phyloP scores from a whole-genome alignment of 164 flowering plant species.

The Vitis cinerea region DNA sequence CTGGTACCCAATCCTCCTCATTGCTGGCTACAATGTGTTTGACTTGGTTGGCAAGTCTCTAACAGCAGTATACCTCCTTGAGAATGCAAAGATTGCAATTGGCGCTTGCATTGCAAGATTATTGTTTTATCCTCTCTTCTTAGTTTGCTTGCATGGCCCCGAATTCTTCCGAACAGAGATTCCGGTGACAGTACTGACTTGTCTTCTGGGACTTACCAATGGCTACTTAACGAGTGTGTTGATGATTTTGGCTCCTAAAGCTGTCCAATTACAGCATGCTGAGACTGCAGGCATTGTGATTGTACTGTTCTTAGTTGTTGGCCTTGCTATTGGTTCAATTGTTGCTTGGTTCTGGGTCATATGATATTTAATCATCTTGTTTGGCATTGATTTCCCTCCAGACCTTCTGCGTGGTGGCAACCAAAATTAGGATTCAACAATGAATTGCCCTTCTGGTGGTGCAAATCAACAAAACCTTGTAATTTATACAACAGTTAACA shows the following conservation, averaged over 20 bases:
- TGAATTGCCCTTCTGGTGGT: too few species aligned
- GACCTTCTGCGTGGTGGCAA: too few species aligned
- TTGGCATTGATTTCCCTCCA: too few species aligned
- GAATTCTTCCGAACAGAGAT: constrained; percentile 74
- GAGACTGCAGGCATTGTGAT: constrained; percentile 83
- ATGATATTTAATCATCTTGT: constrained; percentile 23
- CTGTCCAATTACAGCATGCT: constrained; percentile 70
- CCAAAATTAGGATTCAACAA: too few species aligned
- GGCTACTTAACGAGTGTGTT: constrained; percentile 86
- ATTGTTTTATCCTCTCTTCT: constrained; percentile 79
- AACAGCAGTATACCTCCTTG: constrained; percentile 66
- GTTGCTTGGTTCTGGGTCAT: constrained; percentile 96
- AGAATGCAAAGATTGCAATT: constrained; percentile 66
- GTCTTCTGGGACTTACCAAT: constrained; percentile 83
- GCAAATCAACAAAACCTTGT: too few species aligned
- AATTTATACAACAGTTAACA: too few species aligned
- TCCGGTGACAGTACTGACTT: constrained; percentile 76
- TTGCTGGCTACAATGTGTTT: constrained; percentile 79
- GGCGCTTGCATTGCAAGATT: constrained; percentile 64
- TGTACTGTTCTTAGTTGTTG: constrained; percentile 77
- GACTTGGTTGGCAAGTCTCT: constrained; percentile 85
- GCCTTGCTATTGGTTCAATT: constrained; percentile 77
- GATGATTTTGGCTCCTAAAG: constrained; percentile 86
- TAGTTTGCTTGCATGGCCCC: constrained; percentile 92
- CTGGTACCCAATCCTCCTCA: constrained; percentile 87